Evolutionary conservation across 176 grass and related monocot genomes (phyloP).

Genomic region (Aegilops bicornis): DNA sequence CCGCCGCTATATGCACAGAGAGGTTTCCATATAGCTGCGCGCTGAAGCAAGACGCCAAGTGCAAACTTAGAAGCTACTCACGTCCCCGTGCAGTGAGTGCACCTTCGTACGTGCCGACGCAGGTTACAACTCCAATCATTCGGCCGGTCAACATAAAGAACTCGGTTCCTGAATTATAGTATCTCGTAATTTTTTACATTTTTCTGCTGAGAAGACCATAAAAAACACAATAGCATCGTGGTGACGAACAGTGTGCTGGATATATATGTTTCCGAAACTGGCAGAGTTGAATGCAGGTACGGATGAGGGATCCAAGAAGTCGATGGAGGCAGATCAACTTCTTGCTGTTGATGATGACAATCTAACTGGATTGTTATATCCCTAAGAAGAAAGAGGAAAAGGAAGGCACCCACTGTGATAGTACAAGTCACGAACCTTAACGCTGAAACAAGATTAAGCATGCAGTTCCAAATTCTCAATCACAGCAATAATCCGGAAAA

Average conservation of each 20-base stretch:
- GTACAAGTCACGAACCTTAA: background rate
- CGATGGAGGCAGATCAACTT: too few species aligned
- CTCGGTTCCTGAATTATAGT: background rate
- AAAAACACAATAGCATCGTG: too few species aligned
- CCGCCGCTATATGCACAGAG: too few species aligned
- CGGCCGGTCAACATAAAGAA: background rate
- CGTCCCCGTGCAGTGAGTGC: conserved; percentile 36
- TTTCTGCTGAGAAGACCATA: too few species aligned
- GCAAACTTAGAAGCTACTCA: conserved; percentile 44
- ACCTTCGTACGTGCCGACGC: conserved; percentile 26
- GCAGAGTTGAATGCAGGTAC: background rate
- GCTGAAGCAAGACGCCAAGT: background rate
- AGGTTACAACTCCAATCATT: conserved; percentile 23
- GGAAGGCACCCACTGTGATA: background rate
- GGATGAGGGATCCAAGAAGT: too few species aligned
- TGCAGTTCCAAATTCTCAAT: background rate
- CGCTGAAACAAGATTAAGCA: background rate
- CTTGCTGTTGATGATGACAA: background rate
- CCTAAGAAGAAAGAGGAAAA: too few species aligned
- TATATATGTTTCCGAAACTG: background rate
- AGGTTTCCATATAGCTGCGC: background rate
- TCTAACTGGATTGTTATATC: too few species aligned
- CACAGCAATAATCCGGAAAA: background rate
- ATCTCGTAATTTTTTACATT: background rate
- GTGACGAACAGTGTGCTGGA: background rate